Percentiles rank a stretch among this genome's conserved stretches.
These are phyloP conservation scores for Calendula officinalis DNA, from an alignment of 129 eudicot species.

Conservation along the genomic window DNA sequence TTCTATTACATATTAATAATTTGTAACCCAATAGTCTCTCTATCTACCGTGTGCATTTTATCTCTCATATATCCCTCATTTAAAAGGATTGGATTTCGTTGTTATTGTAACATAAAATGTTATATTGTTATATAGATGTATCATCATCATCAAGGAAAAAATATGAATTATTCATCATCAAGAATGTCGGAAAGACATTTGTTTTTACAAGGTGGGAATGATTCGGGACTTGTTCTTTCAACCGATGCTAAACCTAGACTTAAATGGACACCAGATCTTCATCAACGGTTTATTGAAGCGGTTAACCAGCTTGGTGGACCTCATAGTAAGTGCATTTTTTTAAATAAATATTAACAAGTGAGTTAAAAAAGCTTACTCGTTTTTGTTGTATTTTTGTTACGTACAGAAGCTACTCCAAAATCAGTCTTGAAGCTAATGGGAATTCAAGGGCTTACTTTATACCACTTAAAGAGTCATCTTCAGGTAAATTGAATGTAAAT, in stretches of 20 bases:
- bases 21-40: no score
- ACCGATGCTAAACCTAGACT: slow-evolving; percentile 98
- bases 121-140: slow-evolving; percentile 43
- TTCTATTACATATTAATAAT: no score
- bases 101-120: no score
- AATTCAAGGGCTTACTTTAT: slow-evolving; percentile 89
- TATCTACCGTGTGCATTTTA: no score
- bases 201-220: slow-evolving; percentile 78
- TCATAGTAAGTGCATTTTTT: slow-evolving; percentile 63
- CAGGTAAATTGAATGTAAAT: slow-evolving; percentile 46
- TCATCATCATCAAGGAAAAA: slow-evolving; percentile 57
- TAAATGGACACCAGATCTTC: slow-evolving; percentile 97
- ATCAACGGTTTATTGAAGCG: slow-evolving; percentile 88
- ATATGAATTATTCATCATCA: slow-evolving; percentile 40
- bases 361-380: neutral
- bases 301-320: slow-evolving; percentile 98
- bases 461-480: slow-evolving; percentile 97
- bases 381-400: slow-evolving; percentile 26
- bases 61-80: no score
- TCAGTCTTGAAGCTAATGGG: slow-evolving; percentile 98
- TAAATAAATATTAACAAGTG: neutral
- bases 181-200: slow-evolving; percentile 69
- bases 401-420: slow-evolving; percentile 99
- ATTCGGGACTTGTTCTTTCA: slow-evolving; percentile 90
- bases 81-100: no score